A percentile compares a stretch with the other conserved stretches of the same genome.
phyloP scores from a whole-genome alignment of 352 stramenopile genomes.

The Globisporangium nunn region DNA sequence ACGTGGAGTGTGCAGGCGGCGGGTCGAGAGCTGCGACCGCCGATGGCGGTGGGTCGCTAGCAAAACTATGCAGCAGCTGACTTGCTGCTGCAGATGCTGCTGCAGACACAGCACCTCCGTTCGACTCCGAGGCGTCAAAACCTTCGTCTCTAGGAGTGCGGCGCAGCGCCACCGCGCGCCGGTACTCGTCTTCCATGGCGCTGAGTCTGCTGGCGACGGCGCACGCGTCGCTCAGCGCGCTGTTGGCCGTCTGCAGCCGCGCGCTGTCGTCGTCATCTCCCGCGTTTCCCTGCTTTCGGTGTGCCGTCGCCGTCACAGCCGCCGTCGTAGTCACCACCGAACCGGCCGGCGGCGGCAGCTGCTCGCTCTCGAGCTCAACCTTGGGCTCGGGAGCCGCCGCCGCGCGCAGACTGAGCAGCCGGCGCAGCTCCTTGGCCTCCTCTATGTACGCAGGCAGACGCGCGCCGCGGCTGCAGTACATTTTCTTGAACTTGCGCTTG shows the following conservation, averaged over 20 bases:
- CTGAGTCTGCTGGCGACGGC: conserved; percentile 26
- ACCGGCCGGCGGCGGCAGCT: neutral
- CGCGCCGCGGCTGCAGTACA: conserved; percentile 39
- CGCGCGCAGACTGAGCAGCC: conserved; percentile 36
- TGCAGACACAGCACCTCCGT: neutral
- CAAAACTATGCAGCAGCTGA: too few relatives aligned
- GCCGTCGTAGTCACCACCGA: neutral
- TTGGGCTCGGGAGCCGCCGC: conserved; percentile 21
- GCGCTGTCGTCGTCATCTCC: neutral
- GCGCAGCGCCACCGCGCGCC: conserved; percentile 14
- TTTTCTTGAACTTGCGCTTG: conserved; percentile 71
- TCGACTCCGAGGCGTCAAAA: neutral
- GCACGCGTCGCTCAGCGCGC: conserved; percentile 4
- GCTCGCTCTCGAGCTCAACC: conserved; percentile 8
- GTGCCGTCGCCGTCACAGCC: neutral
- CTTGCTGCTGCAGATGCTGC: neutral
- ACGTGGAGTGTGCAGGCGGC: conserved; percentile 15
- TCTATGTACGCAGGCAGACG: conserved; percentile 37
- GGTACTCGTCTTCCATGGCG: conserved; percentile 41
- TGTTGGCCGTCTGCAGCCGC: neutral
- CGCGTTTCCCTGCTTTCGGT: neutral
- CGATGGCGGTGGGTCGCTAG: neutral
- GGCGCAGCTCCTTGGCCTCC: conserved; percentile 45
- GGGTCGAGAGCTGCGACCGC: neutral
- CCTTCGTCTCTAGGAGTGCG: conserved; percentile 1